These are phyloP conservation scores for Tylopilus orsonianus DNA, from an alignment of 1,284 basidiomycete genomes.

Conservation along the genomic window DNA sequence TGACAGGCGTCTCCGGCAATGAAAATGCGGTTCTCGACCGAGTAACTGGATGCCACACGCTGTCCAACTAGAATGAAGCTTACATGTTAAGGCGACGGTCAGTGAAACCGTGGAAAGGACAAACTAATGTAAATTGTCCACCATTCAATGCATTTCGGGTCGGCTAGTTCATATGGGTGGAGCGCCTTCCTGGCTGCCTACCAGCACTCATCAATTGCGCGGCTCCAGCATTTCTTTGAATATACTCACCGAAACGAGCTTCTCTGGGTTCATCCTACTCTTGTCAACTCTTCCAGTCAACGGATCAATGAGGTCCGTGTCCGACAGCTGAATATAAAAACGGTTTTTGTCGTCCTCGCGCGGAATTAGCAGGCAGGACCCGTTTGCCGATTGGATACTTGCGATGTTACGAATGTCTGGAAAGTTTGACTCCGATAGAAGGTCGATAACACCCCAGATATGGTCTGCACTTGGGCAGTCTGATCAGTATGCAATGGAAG, in stretches of 20 bases:
- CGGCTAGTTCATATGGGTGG: no score
- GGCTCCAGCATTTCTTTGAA: no score
- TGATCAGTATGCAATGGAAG: not conserved
- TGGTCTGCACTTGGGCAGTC: not conserved
- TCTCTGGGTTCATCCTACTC: not conserved
- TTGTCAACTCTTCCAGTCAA: not conserved
- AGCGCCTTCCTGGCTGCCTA: no score
- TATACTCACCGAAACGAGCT: not conserved
- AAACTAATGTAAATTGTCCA: no score
- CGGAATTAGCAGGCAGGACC: not conserved
- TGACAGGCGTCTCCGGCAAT: no score
- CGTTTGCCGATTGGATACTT: not conserved
- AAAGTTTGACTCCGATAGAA: not conserved
- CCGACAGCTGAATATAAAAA: constrained; percentile 3
- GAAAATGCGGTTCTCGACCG: no score
- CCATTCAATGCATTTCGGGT: no score
- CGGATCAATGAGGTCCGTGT: not conserved
- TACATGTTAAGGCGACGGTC: no score
- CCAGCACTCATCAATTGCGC: no score
- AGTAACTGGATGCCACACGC: no score
- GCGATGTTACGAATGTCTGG: not conserved
- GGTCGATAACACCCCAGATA: not conserved
- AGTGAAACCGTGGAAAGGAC: no score
- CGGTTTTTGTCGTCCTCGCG: constrained; percentile 1
- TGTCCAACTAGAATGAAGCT: no score